Percentiles rank a stretch among this genome's conserved stretches.
Conservation (phyloP, 108 stramenopile species). For the Cylindrotheca closterium region DNA sequence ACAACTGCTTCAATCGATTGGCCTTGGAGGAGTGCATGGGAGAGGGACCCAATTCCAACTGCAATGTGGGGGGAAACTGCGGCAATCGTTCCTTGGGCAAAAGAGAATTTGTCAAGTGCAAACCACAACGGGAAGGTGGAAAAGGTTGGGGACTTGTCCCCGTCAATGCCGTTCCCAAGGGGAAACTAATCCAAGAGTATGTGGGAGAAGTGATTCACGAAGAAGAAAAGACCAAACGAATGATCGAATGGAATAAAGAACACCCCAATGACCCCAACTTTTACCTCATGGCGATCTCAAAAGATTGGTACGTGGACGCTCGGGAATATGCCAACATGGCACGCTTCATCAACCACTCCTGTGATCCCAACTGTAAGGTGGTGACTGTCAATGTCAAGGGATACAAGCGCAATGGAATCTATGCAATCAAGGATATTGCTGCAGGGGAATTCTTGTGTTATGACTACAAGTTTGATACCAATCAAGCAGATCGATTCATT, state of each 20-base stretch:
- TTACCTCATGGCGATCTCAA: slow-evolving; percentile 89
- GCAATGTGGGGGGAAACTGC: slow-evolving; percentile 72
- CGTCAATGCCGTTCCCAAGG: slow-evolving; percentile 60
- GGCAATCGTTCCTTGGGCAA: slow-evolving; percentile 80
- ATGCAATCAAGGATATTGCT: slow-evolving; percentile 63
- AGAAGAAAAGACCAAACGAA: slow-evolving; percentile 62
- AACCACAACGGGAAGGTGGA: slow-evolving; percentile 76
- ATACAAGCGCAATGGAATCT: slow-evolving; percentile 81
- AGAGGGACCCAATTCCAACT: slow-evolving; percentile 67
- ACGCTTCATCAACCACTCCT: slow-evolving; percentile 95
- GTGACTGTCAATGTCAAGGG: slow-evolving; percentile 82
- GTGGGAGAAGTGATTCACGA: slow-evolving; percentile 90
- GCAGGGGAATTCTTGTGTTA: slow-evolving; percentile 88
- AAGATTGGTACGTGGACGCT: slow-evolving; percentile 90
- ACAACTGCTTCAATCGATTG: slow-evolving; percentile 80
- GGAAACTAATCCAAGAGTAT: slow-evolving; percentile 87
- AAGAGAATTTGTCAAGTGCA: slow-evolving; percentile 59
- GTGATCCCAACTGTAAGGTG: slow-evolving; percentile 91
- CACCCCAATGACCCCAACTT: slow-evolving; percentile 92
- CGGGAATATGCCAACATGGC: slow-evolving; percentile 78
- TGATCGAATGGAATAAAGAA: slow-evolving; percentile 67
- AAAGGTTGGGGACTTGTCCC: slow-evolving; percentile 90
- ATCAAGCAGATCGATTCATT: slow-evolving; percentile 50
- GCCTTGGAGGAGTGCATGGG: slow-evolving; percentile 78
- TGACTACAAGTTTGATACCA: slow-evolving; percentile 92